Conservation (phyloP, 2,329 filamentous ascomycete species). For the Ophiostoma sp. region DNA sequence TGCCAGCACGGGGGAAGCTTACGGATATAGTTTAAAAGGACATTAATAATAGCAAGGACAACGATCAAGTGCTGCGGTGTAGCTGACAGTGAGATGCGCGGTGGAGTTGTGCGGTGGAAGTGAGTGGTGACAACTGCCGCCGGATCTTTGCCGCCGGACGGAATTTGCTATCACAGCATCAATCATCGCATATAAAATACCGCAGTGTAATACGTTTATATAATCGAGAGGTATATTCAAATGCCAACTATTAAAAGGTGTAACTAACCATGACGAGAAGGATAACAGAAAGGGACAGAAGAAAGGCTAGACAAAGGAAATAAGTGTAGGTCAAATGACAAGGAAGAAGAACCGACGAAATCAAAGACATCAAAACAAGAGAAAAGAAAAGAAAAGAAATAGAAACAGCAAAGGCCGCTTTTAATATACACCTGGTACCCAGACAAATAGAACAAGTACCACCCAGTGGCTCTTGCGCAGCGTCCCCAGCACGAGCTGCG, state of each 20-base stretch:
- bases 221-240: no score
- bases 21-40: neutral
- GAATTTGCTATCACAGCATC: neutral
- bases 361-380: neutral
- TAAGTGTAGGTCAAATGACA: neutral
- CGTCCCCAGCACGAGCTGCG: neutral
- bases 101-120: neutral
- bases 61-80: no score
- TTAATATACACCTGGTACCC: conserved; percentile 23
- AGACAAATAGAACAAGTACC: conserved; percentile 18
- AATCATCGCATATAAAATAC: no score
- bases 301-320: conserved; percentile 8
- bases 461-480: conserved; percentile 2
- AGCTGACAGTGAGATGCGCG: neutral
- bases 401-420: neutral
- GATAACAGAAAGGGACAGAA: neutral
- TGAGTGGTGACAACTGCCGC: neutral
- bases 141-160: neutral
- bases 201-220: no score
- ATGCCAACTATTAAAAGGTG: neutral
- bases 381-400: neutral
- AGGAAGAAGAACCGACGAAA: neutral
- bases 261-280: neutral
- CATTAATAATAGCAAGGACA: neutral
- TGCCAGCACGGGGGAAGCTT: neutral